Evolutionary conservation across 192 early-diverging fungal species (phyloP).

Genomic region (Backusella circina): DNA sequence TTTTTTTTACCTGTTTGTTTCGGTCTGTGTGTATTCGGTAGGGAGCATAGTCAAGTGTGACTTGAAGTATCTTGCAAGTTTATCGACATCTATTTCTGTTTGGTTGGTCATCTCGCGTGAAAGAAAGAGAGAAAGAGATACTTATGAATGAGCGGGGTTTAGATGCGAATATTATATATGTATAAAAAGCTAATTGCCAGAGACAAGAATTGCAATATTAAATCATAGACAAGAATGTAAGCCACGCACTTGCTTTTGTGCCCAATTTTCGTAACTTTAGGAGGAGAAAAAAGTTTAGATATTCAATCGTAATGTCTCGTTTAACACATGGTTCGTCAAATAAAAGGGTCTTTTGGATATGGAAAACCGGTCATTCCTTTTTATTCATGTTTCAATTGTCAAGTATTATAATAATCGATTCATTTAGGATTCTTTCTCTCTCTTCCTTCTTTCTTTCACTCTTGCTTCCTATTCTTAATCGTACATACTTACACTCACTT

Average conservation of each 20-base stretch:
- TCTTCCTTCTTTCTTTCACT: background rate
- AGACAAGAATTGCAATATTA: too few species aligned
- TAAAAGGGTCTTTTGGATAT: background rate
- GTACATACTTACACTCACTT: background rate
- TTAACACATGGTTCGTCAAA: background rate
- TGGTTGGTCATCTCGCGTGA: background rate
- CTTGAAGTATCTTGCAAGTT: slow-evolving; percentile 73
- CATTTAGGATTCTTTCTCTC: background rate
- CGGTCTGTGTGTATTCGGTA: slow-evolving; percentile 58
- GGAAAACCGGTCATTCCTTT: background rate
- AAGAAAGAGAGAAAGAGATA: background rate
- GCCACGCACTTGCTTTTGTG: background rate
- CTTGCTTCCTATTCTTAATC: background rate
- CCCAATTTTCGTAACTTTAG: background rate
- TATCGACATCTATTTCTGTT: slow-evolving; percentile 41
- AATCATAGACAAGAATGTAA: background rate
- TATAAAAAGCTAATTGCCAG: background rate
- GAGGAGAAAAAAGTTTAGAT: background rate
- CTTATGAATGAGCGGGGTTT: background rate
- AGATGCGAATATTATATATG: background rate
- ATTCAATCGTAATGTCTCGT: background rate
- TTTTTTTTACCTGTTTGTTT: slow-evolving; percentile 62
- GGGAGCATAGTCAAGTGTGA: slow-evolving; percentile 69
- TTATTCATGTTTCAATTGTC: background rate
- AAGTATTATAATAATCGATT: background rate